Evolutionary conservation across 768 basidiomycete genomes (phyloP).

Genomic region (Obba rivulosa): DNA sequence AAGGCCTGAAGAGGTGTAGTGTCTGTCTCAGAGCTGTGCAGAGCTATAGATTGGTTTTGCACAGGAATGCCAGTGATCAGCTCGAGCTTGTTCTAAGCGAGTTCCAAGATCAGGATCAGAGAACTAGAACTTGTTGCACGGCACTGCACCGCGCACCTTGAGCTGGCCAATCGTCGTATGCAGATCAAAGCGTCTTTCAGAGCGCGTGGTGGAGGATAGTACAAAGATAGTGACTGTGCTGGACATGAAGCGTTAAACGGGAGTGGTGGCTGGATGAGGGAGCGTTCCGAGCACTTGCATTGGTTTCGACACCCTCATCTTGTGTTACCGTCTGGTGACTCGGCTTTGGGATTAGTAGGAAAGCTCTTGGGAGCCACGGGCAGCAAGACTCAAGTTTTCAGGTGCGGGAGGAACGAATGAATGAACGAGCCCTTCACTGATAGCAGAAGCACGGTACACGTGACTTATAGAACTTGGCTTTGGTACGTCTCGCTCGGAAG

Average conservation of each 20-base stretch:
- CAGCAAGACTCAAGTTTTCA: too few relatives aligned
- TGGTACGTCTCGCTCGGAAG: too few relatives aligned
- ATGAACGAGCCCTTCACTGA: too few relatives aligned
- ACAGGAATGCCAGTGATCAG: slow-evolving; percentile 87
- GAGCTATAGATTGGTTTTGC: slow-evolving; percentile 60
- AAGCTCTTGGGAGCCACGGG: background rate
- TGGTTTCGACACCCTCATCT: slow-evolving; percentile 14
- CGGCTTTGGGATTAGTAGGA: background rate
- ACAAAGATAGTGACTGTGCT: slow-evolving; percentile 67
- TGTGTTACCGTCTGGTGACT: background rate
- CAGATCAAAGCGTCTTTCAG: slow-evolving; percentile 81
- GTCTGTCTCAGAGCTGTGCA: slow-evolving; percentile 57
- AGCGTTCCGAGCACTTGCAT: slow-evolving; percentile 14
- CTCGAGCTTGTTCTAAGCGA: slow-evolving; percentile 57
- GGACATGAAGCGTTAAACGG: slow-evolving; percentile 28
- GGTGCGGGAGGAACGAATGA: too few relatives aligned
- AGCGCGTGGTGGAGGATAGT: slow-evolving; percentile 81
- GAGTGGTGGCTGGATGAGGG: background rate
- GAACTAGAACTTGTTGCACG: too few relatives aligned
- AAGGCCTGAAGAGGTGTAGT: slow-evolving; percentile 46
- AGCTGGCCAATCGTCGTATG: slow-evolving; percentile 71
- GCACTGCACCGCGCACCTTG: slow-evolving; percentile 54
- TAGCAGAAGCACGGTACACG: too few relatives aligned
- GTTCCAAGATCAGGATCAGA: too few relatives aligned
- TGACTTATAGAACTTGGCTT: too few relatives aligned